Evolutionary conservation across 129 eudicot species (phyloP), one percentile per base, ranked within the genome.

Genomic region (Chrysanthemum makinoi): DNA sequence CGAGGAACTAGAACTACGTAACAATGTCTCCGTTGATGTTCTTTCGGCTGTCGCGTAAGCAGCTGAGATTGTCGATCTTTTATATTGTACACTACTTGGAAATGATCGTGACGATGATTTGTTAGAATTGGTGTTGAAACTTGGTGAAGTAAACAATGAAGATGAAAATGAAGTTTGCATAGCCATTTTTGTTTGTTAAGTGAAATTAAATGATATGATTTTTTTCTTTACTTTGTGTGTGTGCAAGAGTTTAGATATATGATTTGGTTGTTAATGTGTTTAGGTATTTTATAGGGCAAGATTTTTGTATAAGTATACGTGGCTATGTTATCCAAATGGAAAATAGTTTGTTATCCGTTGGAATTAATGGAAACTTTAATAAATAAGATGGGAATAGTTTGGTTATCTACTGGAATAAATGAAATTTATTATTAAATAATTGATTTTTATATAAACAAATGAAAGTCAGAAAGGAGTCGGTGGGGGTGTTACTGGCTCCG

Each of bases 401-500:
- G 35, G 35, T 30, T 68, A 68, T 68, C 48, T 28, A 44, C 51
- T 28, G 46, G n/a, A 68, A 68, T 68, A 24, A 49, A 68, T 22
- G 68, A 14, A 39, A 64, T 64, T 2, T 11, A 3, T 15, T 15
- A 61, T 17, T 28, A 61, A 60, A 12, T 4, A 62, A 62, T 33
- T 30, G 17, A 63, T 35, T 30, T 5, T 1, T 22, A 28, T 30
- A 2, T 63, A 28, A 51, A 16, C 2, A 4, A 46, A 11, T 6
- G 5, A 44, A 22, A 43, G 33, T 30, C 4, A 68, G 53, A 30
- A 28, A 54, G 6, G 16, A 30, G 63, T 55, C 64, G 63, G 74
- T 53, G 52, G 3, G 52, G 51, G 52, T 53, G 64, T 53, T 72
- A 60, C 68, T 69, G 76, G 76, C 33, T 49, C 50, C 68, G 61